Percentiles rank a stretch among this genome's conserved stretches.
phyloP scores from a whole-genome alignment of 177 flowering plant species.

The Tripterygium wilfordii region DNA sequence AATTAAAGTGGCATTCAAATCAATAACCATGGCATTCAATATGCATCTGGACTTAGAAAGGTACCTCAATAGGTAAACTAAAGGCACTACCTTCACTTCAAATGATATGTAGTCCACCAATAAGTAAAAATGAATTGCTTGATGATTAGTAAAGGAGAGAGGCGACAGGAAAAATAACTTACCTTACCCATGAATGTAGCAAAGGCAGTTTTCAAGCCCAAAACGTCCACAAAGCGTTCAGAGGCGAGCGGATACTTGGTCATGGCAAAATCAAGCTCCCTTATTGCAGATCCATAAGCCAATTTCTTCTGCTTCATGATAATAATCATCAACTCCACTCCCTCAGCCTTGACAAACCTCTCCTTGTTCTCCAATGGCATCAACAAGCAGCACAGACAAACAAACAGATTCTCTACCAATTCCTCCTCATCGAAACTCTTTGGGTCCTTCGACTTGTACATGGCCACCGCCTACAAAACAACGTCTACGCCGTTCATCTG shows the following conservation, averaged over 20 bases:
- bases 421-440: constrained; percentile 91
- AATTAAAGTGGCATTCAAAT: too few species aligned
- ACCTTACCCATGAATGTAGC: constrained; percentile 99
- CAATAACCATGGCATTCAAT: too few species aligned
- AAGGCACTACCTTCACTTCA: too few species aligned
- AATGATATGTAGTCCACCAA: too few species aligned
- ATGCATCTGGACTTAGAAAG: too few species aligned
- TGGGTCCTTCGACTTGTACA: constrained; percentile 89
- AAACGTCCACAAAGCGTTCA: constrained; percentile 92
- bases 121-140: not conserved
- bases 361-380: constrained; percentile 99
- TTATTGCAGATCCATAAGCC: constrained; percentile 89
- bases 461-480: constrained; percentile 81
- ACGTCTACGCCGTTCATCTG: constrained; percentile 97
- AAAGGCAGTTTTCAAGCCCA: constrained; percentile 96
- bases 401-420: constrained; percentile 95
- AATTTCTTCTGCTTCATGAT: constrained; percentile 98
- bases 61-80: too few species aligned
- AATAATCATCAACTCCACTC: constrained; percentile 97
- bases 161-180: constrained; percentile 38
- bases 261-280: constrained; percentile 95
- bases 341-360: constrained; percentile 89
- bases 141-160: constrained; percentile 4
- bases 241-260: constrained; percentile 92
- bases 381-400: constrained; percentile 89